Evolutionary conservation across 2,329 filamentous ascomycete genomes (phyloP).

Genomic region (Aspergillus aculeatinus): DNA sequence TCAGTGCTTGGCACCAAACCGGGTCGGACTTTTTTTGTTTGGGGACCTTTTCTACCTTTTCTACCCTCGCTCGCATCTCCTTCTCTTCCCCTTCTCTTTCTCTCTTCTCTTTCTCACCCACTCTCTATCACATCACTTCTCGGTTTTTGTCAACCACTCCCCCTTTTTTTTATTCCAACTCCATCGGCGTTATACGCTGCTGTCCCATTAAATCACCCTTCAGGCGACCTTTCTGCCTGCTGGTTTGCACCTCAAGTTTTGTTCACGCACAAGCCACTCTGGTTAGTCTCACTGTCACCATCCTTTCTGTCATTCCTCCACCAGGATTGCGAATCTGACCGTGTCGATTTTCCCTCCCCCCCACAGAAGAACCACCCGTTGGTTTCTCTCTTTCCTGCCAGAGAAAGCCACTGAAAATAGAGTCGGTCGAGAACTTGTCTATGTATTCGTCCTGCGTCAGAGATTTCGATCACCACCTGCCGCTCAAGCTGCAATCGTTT

Average conservation of each 20-base stretch:
- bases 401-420: slow-evolving; percentile 38
- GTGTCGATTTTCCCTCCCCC: slow-evolving; percentile 9
- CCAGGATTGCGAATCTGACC: slow-evolving; percentile 19
- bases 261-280: slow-evolving; percentile 12
- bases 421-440: slow-evolving; percentile 62
- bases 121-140: slow-evolving; percentile 18
- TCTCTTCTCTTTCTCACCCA: slow-evolving; percentile 22
- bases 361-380: slow-evolving; percentile 31
- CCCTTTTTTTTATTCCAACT: slow-evolving; percentile 7
- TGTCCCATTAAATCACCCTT: slow-evolving; percentile 10
- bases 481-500: slow-evolving; percentile 95
- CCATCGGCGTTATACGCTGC: slow-evolving; percentile 18
- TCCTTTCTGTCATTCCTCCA: slow-evolving; percentile 1
- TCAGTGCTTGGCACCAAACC: slow-evolving; percentile 19
- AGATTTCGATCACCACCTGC: slow-evolving; percentile 91
- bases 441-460: slow-evolving; percentile 98
- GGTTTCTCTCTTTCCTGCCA: slow-evolving; percentile 36
- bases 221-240: slow-evolving; percentile 14
- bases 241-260: slow-evolving; percentile 12
- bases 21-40: slow-evolving; percentile 27
- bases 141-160: slow-evolving; percentile 4
- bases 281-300: slow-evolving; percentile 20
- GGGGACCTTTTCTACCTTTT: slow-evolving; percentile 17
- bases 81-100: slow-evolving; percentile 22
- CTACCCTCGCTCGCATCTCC: slow-evolving; percentile 18